Percentiles rank a stretch among this genome's conserved stretches.
Evolutionary conservation across 345 rosid genomes (phyloP).

Genomic region (Populus tremula): DNA sequence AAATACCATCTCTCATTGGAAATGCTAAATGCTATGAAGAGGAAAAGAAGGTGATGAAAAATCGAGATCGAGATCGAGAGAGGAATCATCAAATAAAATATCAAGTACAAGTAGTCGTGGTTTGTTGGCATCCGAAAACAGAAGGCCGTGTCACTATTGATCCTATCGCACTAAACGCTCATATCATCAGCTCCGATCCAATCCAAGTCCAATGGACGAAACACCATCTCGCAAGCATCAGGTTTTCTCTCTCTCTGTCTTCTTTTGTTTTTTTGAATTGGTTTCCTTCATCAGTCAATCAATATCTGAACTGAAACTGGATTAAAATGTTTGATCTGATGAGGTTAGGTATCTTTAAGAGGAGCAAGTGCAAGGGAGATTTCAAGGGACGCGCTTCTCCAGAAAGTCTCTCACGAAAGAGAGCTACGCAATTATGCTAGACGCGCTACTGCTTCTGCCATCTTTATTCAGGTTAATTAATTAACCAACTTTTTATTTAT

Average conservation of each 20-base stretch:
- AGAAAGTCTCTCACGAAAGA: conserved; percentile 76
- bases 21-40: too few relatives aligned
- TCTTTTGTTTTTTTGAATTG: neutral
- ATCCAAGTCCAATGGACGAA: conserved; percentile 46
- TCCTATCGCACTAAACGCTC: too few relatives aligned
- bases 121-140: too few relatives aligned
- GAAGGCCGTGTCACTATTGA: too few relatives aligned
- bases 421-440: conserved; percentile 74
- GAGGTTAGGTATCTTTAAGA: conserved; percentile 76
- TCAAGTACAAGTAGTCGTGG: too few relatives aligned
- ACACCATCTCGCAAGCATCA: conserved; percentile 53
- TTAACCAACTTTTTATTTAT: too few relatives aligned
- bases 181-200: too few relatives aligned
- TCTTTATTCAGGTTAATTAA: conserved; percentile 57
- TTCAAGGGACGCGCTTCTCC: conserved; percentile 84
- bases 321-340: too few relatives aligned
- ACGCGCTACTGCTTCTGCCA: conserved; percentile 67
- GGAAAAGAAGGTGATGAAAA: neutral
- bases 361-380: conserved; percentile 90
- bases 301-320: neutral
- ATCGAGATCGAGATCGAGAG: too few relatives aligned
- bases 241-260: conserved; percentile 31
- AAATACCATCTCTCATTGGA: too few relatives aligned
- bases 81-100: too few relatives aligned
- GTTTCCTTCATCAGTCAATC: neutral